Evolutionary conservation across 305 asterid species (phyloP), one percentile per base, ranked within the genome.

Genomic region (Stenogyne calaminthoides): DNA sequence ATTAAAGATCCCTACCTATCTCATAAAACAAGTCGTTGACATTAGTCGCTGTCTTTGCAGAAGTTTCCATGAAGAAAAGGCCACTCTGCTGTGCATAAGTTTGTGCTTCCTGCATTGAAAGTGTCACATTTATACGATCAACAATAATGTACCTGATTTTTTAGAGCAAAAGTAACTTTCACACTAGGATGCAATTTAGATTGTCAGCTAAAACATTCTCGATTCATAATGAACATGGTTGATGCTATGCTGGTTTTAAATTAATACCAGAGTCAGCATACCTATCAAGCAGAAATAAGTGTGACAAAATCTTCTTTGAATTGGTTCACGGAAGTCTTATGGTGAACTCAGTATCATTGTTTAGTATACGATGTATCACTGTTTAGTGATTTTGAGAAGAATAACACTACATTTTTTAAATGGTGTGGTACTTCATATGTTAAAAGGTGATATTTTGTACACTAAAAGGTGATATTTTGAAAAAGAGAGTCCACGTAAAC

Each of bases 51-150:
- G 87, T 78, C 76, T 85, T 87, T 69, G 92, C 89, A 71, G 92
- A 87, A 74, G 92, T 87, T 79, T 87, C 89, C 81, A 84, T 77
- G 77, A 84, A 87, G 81, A 87, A 87, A 70, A 87, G 91, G 16
- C 86, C 84, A 74, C 83, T 87, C 67, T 80, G 81, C 65, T 80
- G 76, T 0, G 84, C 88, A 74, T 87, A 87, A 64, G 78, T 59
- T 73, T 82, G 72, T 20, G 88, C 91, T 62, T 84, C 89, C 89
- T 84, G 81, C 76, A 76, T 74, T 49, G 76, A 42, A 63, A 58
- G 19, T 36, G 8, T 42, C 34, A 25, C 51, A 52, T 58, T 59
- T 29, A 66, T 32, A 29, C n/a, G 52, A 37, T 42, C 52, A 51
- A 70, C 19, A 18, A 54, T 10, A 20, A 18, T 25, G 56, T 12